Evolutionary conservation across 106 monocot genomes (phyloP), one percentile per base, ranked within the genome.

Genomic region (Phalaenopsis equestris): DNA sequence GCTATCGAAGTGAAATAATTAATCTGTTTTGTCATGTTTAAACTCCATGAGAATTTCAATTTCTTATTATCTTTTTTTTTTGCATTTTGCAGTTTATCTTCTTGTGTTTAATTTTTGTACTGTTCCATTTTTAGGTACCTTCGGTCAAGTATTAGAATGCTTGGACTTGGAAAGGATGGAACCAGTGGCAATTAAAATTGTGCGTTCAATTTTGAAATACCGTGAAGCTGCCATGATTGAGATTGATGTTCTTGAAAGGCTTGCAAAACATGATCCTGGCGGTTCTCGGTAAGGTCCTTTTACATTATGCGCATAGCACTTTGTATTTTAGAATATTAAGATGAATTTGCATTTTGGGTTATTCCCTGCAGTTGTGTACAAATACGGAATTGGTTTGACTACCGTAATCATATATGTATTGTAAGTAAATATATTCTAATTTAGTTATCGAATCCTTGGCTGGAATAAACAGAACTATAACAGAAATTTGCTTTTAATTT

Each of bases 321-420:
- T 30, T 73, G 79, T 77, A 52, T 17, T 75, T 67, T 42, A 75
- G 21, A 19, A 57, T 24, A 79, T 83, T 74, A 79, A 79, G 85
- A 84, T 88, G 78, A 75, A 83, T 86, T 79, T 81, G 77, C 52
- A 81, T 83, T 80, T 70, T 52, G 24, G 85, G 88, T 80, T 84
- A 82, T 88, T 85, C 58, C 61, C 82, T 98, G 92, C 92, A 98
- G 97, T 80, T 98, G 92, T 90, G 97, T 98, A 89, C 94, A 94
- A 89, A 98, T 98, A 77, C 92, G 92, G 88, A 92, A 94, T 89
- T 98, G 97, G 97, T 98, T 98, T 94, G 97, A 98, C 88, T 98
- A 98, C 91, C 97, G 92, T 86, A 98, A 94, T 88, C 97, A 98
- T 91, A 91, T 98, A 82, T 98, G 97, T 91, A 98, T 98, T 83